Evolutionary conservation across 129 eudicot genomes (phyloP).

Genomic region (Smallanthus sonchifolius): DNA sequence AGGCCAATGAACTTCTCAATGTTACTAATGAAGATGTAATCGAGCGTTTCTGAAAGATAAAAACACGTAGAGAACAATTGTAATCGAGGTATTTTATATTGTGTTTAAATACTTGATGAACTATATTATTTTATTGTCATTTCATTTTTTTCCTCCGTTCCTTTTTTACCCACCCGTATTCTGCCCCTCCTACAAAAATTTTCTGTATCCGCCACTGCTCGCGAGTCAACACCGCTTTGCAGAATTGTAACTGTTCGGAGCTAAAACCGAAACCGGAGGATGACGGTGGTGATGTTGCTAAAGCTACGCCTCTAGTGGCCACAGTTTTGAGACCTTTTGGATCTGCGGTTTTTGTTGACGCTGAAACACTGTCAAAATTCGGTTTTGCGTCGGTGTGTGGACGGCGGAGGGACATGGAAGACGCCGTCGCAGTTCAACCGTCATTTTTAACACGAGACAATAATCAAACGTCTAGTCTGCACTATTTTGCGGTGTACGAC

Average conservation of each 20-base stretch:
- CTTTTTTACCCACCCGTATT: no score
- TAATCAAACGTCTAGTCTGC: slow-evolving; percentile 25
- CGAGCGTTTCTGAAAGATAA: no score
- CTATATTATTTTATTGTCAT: no score
- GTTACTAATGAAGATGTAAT: no score
- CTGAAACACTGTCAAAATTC: slow-evolving; percentile 39
- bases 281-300: slow-evolving; percentile 3
- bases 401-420: slow-evolving; percentile 80
- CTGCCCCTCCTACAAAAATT: no score
- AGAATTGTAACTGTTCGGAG: no score
- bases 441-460: slow-evolving; percentile 32
- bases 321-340: slow-evolving; percentile 23
- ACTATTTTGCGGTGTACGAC: slow-evolving; percentile 74
- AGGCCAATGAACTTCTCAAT: no score
- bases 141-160: no score
- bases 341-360: slow-evolving; percentile 9
- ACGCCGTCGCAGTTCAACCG: slow-evolving; percentile 75
- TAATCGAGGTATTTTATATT: no score
- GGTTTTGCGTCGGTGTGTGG: slow-evolving; percentile 82
- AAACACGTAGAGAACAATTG: no score
- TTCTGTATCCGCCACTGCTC: no score
- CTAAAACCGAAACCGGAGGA: not conserved
- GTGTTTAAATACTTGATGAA: no score
- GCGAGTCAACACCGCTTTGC: not conserved
- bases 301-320: slow-evolving; percentile 10